Evolutionary conservation across 2,329 filamentous ascomycete genomes (phyloP).

Genomic region (Xylariaceae sp.): DNA sequence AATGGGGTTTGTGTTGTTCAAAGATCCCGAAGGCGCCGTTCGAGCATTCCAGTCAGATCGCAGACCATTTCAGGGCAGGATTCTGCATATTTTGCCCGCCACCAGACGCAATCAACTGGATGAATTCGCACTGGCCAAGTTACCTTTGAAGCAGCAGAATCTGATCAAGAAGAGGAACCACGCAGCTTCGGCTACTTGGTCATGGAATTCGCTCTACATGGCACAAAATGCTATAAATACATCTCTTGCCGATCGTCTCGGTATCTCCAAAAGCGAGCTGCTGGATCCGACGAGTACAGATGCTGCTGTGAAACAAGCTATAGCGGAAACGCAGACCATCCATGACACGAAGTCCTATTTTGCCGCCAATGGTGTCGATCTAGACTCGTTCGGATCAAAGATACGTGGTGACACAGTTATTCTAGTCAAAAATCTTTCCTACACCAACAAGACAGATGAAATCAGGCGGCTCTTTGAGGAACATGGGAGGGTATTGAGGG

Average conservation of each 20-base stretch:
- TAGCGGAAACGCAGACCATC: constrained; percentile 93
- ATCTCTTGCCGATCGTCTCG: constrained; percentile 80
- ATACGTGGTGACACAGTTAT: constrained; percentile 84
- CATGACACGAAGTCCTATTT: constrained; percentile 96
- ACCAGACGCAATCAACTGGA: constrained; percentile 80
- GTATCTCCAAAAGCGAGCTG: constrained; percentile 85
- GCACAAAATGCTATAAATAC: constrained; percentile 92
- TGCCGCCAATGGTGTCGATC: constrained; percentile 77
- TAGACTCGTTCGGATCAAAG: constrained; percentile 83
- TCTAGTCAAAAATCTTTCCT: constrained; percentile 91
- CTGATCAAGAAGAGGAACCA: constrained; percentile 81
- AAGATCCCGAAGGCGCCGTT: constrained; percentile 67
- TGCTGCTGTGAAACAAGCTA: constrained; percentile 91
- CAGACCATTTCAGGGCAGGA: constrained; percentile 84
- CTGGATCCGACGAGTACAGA: constrained; percentile 94
- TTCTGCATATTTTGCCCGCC: constrained; percentile 85
- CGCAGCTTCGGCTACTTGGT: constrained; percentile 75
- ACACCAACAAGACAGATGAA: constrained; percentile 74
- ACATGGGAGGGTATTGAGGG: constrained; percentile 73
- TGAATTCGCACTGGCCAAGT: constrained; percentile 83
- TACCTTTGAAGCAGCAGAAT: constrained; percentile 92
- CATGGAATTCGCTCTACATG: constrained; percentile 99
- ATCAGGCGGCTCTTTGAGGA: constrained; percentile 78
- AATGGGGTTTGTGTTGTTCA: constrained; percentile 82
- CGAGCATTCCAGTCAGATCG: constrained; percentile 79